Conservation (phyloP, 106 monocot species). For the Acanthochlamys bracteata region DNA sequence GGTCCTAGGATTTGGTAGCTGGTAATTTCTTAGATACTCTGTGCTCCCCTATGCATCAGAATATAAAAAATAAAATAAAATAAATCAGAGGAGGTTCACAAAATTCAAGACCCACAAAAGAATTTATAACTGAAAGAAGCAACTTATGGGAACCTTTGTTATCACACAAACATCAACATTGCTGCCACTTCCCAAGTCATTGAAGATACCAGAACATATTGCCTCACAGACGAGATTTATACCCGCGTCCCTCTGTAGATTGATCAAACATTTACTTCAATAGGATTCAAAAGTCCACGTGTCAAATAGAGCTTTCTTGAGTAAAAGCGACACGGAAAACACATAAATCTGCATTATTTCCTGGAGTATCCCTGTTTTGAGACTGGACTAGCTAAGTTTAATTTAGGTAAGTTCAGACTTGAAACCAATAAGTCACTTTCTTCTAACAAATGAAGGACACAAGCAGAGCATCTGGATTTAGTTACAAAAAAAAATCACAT, state of each 20-base stretch:
- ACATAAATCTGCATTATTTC: not conserved
- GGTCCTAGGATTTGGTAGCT: constrained; percentile 61
- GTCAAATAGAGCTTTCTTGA: no score
- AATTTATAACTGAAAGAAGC: not conserved
- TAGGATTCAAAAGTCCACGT: not conserved
- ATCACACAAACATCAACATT: constrained; percentile 95
- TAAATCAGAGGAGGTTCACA: not conserved
- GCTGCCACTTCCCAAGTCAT: constrained; percentile 92
- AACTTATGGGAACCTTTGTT: constrained; percentile 47
- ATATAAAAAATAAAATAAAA: not conserved
- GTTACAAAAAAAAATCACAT: no score
- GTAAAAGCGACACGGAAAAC: not conserved
- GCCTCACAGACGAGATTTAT: constrained; percentile 70
- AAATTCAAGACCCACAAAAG: constrained; percentile 3
- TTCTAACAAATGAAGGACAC: no score
- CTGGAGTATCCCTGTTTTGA: no score
- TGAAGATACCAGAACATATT: constrained; percentile 89
- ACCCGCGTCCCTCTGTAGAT: constrained; percentile 72
- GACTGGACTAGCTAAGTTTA: no score
- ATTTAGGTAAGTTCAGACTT: no score
- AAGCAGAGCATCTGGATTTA: no score
- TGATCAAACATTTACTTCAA: not conserved
- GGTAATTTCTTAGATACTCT: constrained; percentile 68
- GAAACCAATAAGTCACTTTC: no score
- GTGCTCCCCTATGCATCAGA: constrained; percentile 31